A percentile compares a stretch with the other conserved stretches of the same genome.
phyloP scores from a whole-genome alignment of 768 basidiomycete species.

The Boletus sp. region DNA sequence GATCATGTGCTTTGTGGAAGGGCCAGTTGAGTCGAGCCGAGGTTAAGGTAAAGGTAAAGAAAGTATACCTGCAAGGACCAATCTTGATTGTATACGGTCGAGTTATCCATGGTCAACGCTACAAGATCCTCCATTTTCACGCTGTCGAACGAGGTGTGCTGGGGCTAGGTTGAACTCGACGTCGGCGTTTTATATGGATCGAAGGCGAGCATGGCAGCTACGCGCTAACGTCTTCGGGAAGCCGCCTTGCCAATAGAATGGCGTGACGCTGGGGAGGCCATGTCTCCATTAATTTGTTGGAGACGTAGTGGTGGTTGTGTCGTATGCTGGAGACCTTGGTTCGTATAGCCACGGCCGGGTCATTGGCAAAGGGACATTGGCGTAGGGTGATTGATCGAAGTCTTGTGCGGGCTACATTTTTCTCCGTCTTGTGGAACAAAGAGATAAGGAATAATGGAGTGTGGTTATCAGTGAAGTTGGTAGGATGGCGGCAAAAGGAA shows the following conservation, averaged over 20 bases:
- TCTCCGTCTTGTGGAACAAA: background rate
- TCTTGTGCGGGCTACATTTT: background rate
- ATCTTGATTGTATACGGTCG: background rate
- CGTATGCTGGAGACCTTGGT: background rate
- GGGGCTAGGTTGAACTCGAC: background rate
- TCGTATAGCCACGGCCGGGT: background rate
- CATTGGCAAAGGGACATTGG: slow-evolving; percentile 1
- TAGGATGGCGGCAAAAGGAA: background rate
- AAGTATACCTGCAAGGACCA: slow-evolving; percentile 1
- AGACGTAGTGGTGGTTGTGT: background rate
- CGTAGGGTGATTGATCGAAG: background rate
- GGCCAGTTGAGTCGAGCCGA: background rate
- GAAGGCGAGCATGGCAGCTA: background rate
- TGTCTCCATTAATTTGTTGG: background rate
- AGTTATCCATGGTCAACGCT: background rate
- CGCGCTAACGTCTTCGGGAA: background rate
- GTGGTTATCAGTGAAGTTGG: background rate
- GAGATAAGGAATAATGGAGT: background rate
- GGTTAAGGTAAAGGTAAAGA: no score
- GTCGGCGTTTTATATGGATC: slow-evolving; percentile 4
- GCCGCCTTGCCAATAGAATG: background rate
- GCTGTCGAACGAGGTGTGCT: background rate
- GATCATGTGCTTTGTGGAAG: slow-evolving; percentile 1
- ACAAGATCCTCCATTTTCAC: background rate
- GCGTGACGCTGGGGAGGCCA: background rate